Percentiles rank a stretch among this genome's conserved stretches.
Conservation (phyloP, 2,329 filamentous ascomycete species). For the Gnomoniopsis sp. region DNA sequence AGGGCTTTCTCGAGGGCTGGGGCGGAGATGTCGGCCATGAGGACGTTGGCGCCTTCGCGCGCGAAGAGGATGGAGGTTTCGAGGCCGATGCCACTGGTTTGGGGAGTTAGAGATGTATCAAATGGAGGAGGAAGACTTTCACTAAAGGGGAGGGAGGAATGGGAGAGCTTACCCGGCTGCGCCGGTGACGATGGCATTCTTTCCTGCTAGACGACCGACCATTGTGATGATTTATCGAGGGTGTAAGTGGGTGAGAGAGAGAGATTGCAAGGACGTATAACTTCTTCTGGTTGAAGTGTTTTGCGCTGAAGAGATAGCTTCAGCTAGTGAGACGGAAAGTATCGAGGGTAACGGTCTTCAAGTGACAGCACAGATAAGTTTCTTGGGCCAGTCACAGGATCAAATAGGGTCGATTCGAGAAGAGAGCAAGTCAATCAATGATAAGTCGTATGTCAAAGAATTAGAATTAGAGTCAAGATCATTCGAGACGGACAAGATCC, state of each 20-base stretch:
- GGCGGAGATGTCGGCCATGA: slow-evolving; percentile 82
- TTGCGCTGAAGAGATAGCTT: background rate
- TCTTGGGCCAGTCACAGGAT: background rate
- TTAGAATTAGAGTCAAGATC: background rate
- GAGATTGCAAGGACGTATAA: no score
- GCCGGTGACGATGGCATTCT: slow-evolving; percentile 73
- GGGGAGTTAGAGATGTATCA: background rate
- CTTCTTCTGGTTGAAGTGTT: background rate
- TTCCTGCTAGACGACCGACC: slow-evolving; percentile 52
- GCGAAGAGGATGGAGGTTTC: slow-evolving; percentile 89
- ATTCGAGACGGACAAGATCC: background rate
- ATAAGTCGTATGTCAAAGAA: background rate
- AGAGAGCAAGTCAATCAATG: background rate
- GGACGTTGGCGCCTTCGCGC: slow-evolving; percentile 79
- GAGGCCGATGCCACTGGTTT: slow-evolving; percentile 77
- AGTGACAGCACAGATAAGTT: background rate
- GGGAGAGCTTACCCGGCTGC: slow-evolving; percentile 70
- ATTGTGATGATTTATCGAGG: background rate
- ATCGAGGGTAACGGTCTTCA: background rate
- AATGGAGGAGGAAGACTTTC: no score
- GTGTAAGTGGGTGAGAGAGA: background rate
- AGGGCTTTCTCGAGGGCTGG: slow-evolving; percentile 74
- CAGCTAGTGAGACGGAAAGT: background rate
- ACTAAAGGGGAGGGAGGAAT: background rate
- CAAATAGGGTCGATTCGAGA: background rate